Evolutionary conservation across 345 rosid genomes (phyloP).

Genomic region (Trapa bicornis): DNA sequence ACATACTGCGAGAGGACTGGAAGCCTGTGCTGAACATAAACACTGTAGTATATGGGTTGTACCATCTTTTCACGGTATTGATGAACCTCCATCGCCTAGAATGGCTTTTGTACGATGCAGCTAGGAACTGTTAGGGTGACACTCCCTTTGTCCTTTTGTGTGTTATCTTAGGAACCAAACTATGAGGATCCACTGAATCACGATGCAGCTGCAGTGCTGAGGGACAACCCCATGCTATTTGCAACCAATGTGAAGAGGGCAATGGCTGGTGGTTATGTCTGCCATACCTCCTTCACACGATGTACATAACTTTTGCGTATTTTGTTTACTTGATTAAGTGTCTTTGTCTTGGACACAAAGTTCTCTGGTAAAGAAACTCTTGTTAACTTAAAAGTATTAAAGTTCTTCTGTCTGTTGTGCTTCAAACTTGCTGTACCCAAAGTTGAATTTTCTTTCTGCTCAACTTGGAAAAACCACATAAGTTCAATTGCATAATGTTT

Average conservation of each 20-base stretch:
- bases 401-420: neutral
- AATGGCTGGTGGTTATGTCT: slow-evolving; percentile 73
- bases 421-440: neutral
- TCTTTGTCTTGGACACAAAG: neutral
- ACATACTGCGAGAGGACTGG: slow-evolving; percentile 95
- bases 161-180: slow-evolving; percentile 62
- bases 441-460: too few species aligned
- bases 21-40: slow-evolving; percentile 94
- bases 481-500: too few species aligned
- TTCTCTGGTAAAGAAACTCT: neutral
- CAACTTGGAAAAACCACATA: too few species aligned
- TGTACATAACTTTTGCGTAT: slow-evolving; percentile 32
- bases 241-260: slow-evolving; percentile 65
- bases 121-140: neutral
- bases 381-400: neutral
- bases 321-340: neutral
- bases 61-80: slow-evolving; percentile 85
- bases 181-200: slow-evolving; percentile 90
- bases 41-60: slow-evolving; percentile 77
- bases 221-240: slow-evolving; percentile 66
- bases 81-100: neutral
- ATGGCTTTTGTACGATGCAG: neutral
- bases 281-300: slow-evolving; percentile 54
- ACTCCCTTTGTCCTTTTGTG: neutral
- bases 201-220: slow-evolving; percentile 79